Evolutionary conservation across 768 basidiomycete genomes (phyloP).

Genomic region (Pilatotrama ljubarskyi): DNA sequence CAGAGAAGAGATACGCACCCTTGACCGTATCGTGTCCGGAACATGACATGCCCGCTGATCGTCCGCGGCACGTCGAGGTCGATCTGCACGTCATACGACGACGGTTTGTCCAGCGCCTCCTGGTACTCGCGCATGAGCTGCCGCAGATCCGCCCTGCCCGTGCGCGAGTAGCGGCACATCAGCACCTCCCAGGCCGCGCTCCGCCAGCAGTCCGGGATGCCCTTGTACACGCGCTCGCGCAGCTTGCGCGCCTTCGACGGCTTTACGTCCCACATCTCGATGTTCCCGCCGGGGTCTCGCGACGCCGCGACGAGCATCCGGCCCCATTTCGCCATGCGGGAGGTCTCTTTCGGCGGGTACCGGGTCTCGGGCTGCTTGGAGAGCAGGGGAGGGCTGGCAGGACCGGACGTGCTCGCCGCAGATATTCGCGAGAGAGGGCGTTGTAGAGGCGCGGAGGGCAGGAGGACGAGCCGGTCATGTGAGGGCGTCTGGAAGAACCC

Average conservation of each 20-base stretch:
- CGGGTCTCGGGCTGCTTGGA: slow-evolving; percentile 45
- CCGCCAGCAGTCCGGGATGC: slow-evolving; percentile 96
- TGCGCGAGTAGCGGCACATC: slow-evolving; percentile 54
- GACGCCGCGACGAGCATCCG: slow-evolving; percentile 75
- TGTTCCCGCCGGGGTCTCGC: slow-evolving; percentile 78
- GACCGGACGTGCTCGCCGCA: slow-evolving; percentile 37
- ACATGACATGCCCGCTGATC: slow-evolving; percentile 92
- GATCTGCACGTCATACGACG: slow-evolving; percentile 92
- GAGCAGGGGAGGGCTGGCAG: slow-evolving; percentile 46
- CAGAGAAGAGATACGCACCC: slow-evolving; percentile 59
- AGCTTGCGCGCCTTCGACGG: slow-evolving; percentile 67
- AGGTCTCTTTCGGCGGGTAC: slow-evolving; percentile 59
- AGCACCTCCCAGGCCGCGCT: slow-evolving; percentile 88
- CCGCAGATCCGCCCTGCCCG: slow-evolving; percentile 46
- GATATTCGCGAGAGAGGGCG: slow-evolving; percentile 55
- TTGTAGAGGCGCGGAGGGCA: slow-evolving; percentile 60
- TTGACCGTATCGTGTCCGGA: slow-evolving; percentile 92
- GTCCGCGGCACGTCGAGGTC: slow-evolving; percentile 97
- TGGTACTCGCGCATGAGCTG: slow-evolving; percentile 52
- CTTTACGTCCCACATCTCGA: slow-evolving; percentile 69
- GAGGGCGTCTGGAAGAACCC: slow-evolving; percentile 84
- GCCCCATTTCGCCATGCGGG: slow-evolving; percentile 91
- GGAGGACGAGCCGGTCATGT: slow-evolving; percentile 79
- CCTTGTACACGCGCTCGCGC: slow-evolving; percentile 83
- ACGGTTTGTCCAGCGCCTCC: slow-evolving; percentile 74